These are phyloP conservation scores for Thelonectria olida DNA, from an alignment of 2,329 filamentous ascomycete genomes.

Conservation along the genomic window DNA sequence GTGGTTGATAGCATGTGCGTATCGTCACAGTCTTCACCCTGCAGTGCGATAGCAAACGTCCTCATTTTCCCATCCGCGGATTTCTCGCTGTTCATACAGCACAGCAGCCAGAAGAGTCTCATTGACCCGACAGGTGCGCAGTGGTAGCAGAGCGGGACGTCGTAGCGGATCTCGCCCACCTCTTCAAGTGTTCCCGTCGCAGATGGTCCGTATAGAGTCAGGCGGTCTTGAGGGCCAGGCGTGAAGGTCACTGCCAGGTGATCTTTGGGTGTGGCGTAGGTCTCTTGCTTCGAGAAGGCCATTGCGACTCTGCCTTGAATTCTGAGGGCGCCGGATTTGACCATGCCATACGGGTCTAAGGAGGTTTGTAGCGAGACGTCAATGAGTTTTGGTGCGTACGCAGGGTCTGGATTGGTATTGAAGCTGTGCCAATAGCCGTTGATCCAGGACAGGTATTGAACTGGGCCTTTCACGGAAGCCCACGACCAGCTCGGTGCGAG, in stretches of 20 bases:
- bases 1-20: not conserved
- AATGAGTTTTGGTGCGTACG: not conserved
- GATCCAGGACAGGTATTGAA: conserved; percentile 33
- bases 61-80: not conserved
- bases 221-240: not conserved
- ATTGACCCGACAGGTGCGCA: conserved; percentile 2
- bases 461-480: conserved; percentile 11
- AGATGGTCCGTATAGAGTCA: not conserved
- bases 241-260: not conserved
- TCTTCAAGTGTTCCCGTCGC: not conserved
- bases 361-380: conserved; percentile 3
- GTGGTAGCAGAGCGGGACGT: conserved; percentile 2
- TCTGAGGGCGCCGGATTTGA: not conserved
- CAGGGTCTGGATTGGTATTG: conserved; percentile 4
- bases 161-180: conserved; percentile 6
- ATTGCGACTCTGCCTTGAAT: conserved; percentile 4
- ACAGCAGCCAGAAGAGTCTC: not conserved
- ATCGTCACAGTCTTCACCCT: not conserved
- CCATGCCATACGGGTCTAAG: not conserved
- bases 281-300: not conserved
- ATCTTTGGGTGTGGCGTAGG: not conserved
- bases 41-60: conserved; percentile 3
- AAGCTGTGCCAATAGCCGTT: conserved; percentile 6
- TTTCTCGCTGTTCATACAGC: conserved; percentile 12
- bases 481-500: conserved; percentile 17